phyloP scores from a whole-genome alignment of 2,329 filamentous ascomycete genomes.

The Cladophialophora exuberans region DNA sequence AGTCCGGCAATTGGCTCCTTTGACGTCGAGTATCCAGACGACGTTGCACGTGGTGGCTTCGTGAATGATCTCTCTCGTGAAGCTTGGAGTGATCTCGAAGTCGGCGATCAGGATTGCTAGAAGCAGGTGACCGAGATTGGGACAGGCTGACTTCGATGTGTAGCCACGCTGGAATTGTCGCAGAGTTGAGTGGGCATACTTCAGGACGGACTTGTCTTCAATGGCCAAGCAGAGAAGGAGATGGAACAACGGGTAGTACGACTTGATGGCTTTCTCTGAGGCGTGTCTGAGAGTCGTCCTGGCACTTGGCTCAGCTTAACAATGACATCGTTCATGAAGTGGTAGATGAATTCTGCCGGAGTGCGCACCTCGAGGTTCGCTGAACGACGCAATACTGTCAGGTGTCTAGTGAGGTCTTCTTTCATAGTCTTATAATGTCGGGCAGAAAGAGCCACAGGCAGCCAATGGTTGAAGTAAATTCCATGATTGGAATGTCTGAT shows the following conservation, averaged over 20 bases:
- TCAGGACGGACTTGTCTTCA: conserved; percentile 41
- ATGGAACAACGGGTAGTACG: conserved; percentile 58
- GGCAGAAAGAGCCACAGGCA: conserved; percentile 52
- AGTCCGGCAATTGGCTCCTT: conserved; percentile 37
- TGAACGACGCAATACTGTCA: conserved; percentile 30
- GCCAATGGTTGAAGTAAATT: conserved; percentile 47
- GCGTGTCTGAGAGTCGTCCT: conserved; percentile 50
- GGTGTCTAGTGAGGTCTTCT: conserved; percentile 36
- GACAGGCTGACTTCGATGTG: conserved; percentile 47
- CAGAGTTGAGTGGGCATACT: conserved; percentile 47
- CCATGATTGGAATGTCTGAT: conserved; percentile 50
- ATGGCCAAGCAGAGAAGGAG: conserved; percentile 54
- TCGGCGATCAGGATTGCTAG: conserved; percentile 53
- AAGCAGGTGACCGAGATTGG: conserved; percentile 55
- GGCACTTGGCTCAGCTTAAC: conserved; percentile 50
- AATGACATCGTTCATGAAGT: conserved; percentile 57
- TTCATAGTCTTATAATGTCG: conserved; percentile 50
- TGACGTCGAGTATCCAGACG: conserved; percentile 53
- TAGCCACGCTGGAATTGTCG: conserved; percentile 44
- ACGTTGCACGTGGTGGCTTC: conserved; percentile 57
- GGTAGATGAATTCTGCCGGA: conserved; percentile 45
- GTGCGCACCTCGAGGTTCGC: conserved; percentile 34
- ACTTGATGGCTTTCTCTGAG: conserved; percentile 58
- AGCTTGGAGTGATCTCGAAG: conserved; percentile 43
- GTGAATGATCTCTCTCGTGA: conserved; percentile 50